Evolutionary conservation across 768 basidiomycete species (phyloP).

Genomic region (Tricholomella constricta): DNA sequence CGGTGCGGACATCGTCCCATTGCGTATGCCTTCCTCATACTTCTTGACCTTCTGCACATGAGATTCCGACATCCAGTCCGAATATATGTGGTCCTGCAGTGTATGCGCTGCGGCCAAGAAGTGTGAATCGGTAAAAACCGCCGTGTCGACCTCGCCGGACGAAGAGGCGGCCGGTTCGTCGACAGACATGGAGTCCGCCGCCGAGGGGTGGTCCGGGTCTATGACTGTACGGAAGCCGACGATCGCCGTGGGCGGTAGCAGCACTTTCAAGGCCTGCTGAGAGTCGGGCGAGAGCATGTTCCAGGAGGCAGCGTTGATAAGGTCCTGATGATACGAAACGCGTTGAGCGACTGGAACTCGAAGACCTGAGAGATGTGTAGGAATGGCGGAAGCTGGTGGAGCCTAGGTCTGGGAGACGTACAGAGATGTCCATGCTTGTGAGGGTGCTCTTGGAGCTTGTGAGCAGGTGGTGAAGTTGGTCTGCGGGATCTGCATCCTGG

Average conservation of each 20-base stretch:
- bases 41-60: constrained; percentile 43
- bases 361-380: constrained; percentile 10
- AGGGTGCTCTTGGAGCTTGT: constrained; percentile 14
- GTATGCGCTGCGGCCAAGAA: constrained; percentile 56
- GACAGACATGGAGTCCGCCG: constrained; percentile 20
- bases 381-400: constrained; percentile 9
- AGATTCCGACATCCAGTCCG: constrained; percentile 48
- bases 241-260: constrained; percentile 53
- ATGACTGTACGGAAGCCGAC: constrained; percentile 30
- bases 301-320: constrained; percentile 51
- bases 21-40: constrained; percentile 44
- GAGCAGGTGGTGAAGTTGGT: constrained; percentile 13
- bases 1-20: constrained; percentile 51
- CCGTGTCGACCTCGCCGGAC: constrained; percentile 30
- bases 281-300: constrained; percentile 44
- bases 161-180: constrained; percentile 10
- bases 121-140: constrained; percentile 52
- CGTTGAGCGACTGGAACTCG: constrained; percentile 27
- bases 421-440: constrained; percentile 47
- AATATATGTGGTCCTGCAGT: constrained; percentile 61
- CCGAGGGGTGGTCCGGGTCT: constrained; percentile 40
- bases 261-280: constrained; percentile 32
- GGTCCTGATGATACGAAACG: constrained; percentile 38
- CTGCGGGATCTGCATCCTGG: constrained; percentile 12
- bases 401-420: constrained; percentile 31